Base-by-base conservation (phyloP, 345 rosid genomes). In the Punica granatum region DNA sequence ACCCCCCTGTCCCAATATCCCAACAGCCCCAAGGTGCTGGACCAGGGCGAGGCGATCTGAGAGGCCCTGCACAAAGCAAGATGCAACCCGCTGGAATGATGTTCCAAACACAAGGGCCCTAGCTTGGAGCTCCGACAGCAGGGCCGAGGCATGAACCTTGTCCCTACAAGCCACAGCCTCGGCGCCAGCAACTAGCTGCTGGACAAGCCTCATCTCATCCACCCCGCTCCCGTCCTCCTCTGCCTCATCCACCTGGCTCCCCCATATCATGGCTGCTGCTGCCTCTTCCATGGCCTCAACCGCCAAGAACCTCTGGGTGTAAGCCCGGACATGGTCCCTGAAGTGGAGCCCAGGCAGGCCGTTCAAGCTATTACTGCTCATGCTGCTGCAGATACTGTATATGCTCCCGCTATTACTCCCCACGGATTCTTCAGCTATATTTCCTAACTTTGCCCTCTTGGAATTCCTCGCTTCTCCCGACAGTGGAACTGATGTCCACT, bases 151-250 rank as follows among this genome's bases (percentile, higher is more conserved):
- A 30, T 74, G 75, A 25, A 67, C 28, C 65, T 79, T 84, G 70
- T 86, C 83, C 0, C 80, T 76, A n/a, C 84, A 84, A 63, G 86
- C 87, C 70, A 84, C 87, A 19, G 87, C 92, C 73, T 81, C 86
- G 0, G 87, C 84, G 43, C 86, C 84, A 37, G 84, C 74, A 8
- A 79, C 71, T 58, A 84, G 89, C 53, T 77, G 92, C 61, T 81
- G 78, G 1, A 84, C 82, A 3, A 86, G 70, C 68, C 69, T 82
- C 85, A 74, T 81, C 62, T 74, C 78, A 43, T 82, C 81, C 56
- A 33, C 67, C 10, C 34, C 65, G 10, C 33, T 63, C 3, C 67
- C 72, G 53, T 70, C 75, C 42, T 77, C 82, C 56, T 49, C 41
- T 4, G 7, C 23, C 65, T 73, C 80, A 1, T 32, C 46, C 59